Base-by-base conservation (phyloP, 345 rosid species). In the Pugionium cornutum region DNA sequence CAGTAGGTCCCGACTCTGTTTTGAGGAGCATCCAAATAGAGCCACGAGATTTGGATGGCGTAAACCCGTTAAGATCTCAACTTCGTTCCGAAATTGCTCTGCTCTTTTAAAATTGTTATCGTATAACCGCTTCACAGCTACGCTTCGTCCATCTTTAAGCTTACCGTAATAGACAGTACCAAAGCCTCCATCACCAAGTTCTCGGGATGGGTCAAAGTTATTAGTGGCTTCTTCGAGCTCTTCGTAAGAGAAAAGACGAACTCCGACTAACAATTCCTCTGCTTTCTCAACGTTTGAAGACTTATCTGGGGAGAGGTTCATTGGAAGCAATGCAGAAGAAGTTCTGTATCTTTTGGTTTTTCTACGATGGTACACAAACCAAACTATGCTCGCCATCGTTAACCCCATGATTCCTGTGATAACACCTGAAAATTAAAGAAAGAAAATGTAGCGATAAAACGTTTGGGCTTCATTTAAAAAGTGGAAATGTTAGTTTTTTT, bases 141-240 rank as follows among this genome's bases (percentile, higher is more conserved):
- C 89, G 1, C 72, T 69, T 25, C 94, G 80, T 55, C 96, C 95
- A 70, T 92, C 98, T 64, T 41, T 81, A 26, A 92, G 94, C 70
- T 82, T 84, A 80, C 98, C 98, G 65, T 80, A 69, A 29, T 86
- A 92, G 6, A 92, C 98, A 27, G 89, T 86, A 72, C 96, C 97
- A 68, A 84, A 92, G 75, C 97, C 97, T 53, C 98, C 98, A 69
- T 86, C 96, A 30, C 98, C 98, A 32, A 89, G 91, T 77, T 92
- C 94, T 62, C 27, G 79, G 0, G 77, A 47, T 3, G 87, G 78
- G 72, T 87, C 96, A 61, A 92, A 92, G 58, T 80, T 63, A 67
- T 82, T 69, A 2, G 97, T 92, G 1, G 97, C 98, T 62, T 67
- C 75, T 58, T 76, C 81, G 7, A 92, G 98, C 59, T 89, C 96